Evolutionary conservation across 2,329 filamentous ascomycete genomes (phyloP).

Genomic region (Aspergillus amoenus): DNA sequence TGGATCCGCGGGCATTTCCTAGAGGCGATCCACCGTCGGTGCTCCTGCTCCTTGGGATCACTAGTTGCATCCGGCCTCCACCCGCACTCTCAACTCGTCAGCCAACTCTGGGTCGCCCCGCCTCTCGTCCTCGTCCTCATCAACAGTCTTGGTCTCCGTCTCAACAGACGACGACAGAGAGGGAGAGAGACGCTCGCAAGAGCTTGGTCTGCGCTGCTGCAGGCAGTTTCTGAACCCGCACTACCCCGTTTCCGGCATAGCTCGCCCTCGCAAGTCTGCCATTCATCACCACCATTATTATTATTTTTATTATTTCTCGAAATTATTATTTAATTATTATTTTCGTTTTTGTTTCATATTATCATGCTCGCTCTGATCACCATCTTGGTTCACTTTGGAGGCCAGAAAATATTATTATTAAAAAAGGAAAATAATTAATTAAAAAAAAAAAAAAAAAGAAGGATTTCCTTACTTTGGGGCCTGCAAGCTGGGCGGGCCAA

Average conservation of each 20-base stretch:
- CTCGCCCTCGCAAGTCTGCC: conserved; percentile 5
- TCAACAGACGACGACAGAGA: no score
- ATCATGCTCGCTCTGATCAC: background rate
- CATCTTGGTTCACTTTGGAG: background rate
- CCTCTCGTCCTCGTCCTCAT: conserved; percentile 8
- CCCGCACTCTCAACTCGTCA: conserved; percentile 14
- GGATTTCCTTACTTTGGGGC: conserved; percentile 11
- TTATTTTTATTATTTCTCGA: background rate
- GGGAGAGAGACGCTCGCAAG: no score
- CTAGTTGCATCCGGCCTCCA: conserved; percentile 24
- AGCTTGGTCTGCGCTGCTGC: no score
- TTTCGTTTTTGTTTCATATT: background rate
- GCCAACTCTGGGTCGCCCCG: conserved; percentile 22
- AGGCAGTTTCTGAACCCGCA: conserved; percentile 12
- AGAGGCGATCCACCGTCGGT: conserved; percentile 21
- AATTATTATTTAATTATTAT: no score
- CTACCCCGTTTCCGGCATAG: conserved; percentile 13
- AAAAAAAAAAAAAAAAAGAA: conserved; percentile 1
- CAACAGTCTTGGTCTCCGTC: no score
- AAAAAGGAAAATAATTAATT: background rate
- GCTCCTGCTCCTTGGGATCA: conserved; percentile 25
- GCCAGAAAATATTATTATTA: background rate
- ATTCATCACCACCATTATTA: background rate
- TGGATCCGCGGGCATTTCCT: conserved; percentile 21
- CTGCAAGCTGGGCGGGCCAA: conserved; percentile 6